Percentiles rank a stretch among this genome's conserved stretches.
phyloP scores from a whole-genome alignment of 1,139 yeast species.

The Keqinozyma sinolaborantium region DNA sequence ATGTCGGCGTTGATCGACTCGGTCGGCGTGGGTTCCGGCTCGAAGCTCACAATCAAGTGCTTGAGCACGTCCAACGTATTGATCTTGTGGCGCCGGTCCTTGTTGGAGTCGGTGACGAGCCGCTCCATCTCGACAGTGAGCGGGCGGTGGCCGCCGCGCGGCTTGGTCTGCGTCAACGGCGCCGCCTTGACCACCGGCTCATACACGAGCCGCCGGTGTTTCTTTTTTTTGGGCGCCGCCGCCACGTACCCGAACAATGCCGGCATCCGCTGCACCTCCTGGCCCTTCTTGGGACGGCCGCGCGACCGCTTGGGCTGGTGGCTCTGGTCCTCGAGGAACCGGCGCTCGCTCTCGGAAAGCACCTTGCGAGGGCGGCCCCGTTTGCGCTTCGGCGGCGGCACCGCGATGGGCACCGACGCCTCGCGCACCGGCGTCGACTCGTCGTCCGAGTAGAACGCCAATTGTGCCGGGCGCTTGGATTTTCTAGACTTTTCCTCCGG shows the following conservation, averaged over 20 bases:
- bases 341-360: not conserved
- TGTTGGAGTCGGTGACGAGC: slow-evolving; percentile 16
- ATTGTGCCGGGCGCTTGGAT: not conserved
- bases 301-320: slow-evolving; percentile 8
- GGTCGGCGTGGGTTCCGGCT: slow-evolving; percentile 15
- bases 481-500: slow-evolving; percentile 1
- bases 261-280: slow-evolving; percentile 1
- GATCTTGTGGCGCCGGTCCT: slow-evolving; percentile 23
- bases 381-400: slow-evolving; percentile 6
- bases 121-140: slow-evolving; percentile 27
- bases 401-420: not conserved
- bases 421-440: slow-evolving; percentile 1
- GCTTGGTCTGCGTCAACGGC: slow-evolving; percentile 18
- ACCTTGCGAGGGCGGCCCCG: slow-evolving; percentile 11
- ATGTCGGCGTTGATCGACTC: slow-evolving; percentile 16
- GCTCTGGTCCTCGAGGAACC: slow-evolving; percentile 1
- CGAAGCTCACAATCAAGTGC: slow-evolving; percentile 26
- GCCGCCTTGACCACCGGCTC: slow-evolving; percentile 6
- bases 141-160: slow-evolving; percentile 23
- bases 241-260: not conserved
- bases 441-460: slow-evolving; percentile 3
- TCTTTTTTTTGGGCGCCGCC: slow-evolving; percentile 1
- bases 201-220: slow-evolving; percentile 3
- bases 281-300: slow-evolving; percentile 13
- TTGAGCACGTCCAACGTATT: slow-evolving; percentile 37